Conservation (phyloP, 768 basidiomycete species). For the Termitomyces sp. region DNA sequence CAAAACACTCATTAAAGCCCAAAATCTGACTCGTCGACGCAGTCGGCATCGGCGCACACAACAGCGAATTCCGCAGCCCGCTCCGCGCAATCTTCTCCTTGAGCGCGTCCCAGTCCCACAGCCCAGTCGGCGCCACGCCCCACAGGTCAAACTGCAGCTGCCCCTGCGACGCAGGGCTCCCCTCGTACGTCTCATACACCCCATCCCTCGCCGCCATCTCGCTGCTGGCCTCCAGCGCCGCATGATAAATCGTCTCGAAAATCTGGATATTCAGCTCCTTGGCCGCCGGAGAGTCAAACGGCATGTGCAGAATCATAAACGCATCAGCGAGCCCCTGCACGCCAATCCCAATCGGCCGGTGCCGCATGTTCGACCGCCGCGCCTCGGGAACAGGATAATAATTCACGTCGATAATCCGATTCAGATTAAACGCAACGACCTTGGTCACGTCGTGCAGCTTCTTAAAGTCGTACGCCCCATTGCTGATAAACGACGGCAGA, state of each 20-base stretch:
- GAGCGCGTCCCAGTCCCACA: constrained; percentile 92
- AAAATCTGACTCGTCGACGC: constrained; percentile 98
- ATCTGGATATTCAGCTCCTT: constrained; percentile 89
- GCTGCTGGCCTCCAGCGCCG: constrained; percentile 81
- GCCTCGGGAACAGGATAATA: constrained; percentile 95
- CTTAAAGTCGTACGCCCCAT: constrained; percentile 87
- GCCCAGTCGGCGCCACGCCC: constrained; percentile 80
- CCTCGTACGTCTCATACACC: constrained; percentile 84
- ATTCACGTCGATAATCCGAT: constrained; percentile 91
- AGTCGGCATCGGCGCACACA: constrained; percentile 97
- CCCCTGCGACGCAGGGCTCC: constrained; percentile 86
- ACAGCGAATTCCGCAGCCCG: constrained; percentile 86
- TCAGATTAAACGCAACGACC: constrained; percentile 89
- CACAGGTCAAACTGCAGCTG: constrained; percentile 93
- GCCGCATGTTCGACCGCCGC: constrained; percentile 89
- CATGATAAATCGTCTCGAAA: constrained; percentile 99
- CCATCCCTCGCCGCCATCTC: constrained; percentile 80
- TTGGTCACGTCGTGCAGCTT: constrained; percentile 92
- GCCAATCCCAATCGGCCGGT: constrained; percentile 95
- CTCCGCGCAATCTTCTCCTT: constrained; percentile 79
- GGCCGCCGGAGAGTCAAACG: constrained; percentile 88
- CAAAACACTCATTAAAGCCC: constrained; percentile 98
- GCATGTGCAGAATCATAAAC: constrained; percentile 95
- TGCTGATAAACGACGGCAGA: constrained; percentile 83
- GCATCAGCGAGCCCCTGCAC: constrained; percentile 97